Base-by-base conservation (phyloP, 352 stramenopile species). In the Phytophthora melonis region DNA sequence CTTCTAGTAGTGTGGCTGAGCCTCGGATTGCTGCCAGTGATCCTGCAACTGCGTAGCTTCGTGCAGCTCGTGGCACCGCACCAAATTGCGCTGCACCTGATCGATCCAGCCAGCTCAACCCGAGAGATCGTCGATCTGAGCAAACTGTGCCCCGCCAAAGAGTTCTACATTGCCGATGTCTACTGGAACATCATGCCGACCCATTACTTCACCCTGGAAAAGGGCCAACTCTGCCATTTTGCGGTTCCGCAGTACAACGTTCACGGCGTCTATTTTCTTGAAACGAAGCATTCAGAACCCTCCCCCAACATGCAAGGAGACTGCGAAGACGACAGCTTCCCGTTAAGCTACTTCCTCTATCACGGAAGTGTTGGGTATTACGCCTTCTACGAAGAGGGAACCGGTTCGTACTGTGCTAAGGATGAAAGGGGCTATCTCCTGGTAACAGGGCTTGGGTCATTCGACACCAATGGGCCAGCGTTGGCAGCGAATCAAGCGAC, bases 21-120 rank as follows among this genome's bases (percentile, higher is more conserved):
- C 19, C 52, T 63, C 7, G 59, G 72, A 10, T 8, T 73, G 23
- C 58, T 53, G 1, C 63, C 80, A 55, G 62, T 78, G 59, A 21
- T 82, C 50, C 63, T 86, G 41, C 67, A 78, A 49, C 13, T 74
- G n/a, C 56, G 57, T 36, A 74, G 71, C 34, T 78, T 71, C n/a
- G 19, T 70, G 2, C 54, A 70, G 3, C 63, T 78, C 2, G 66
- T 68, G 54, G 61, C 71, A 1, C 71, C 71, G 10, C 66, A 78
- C 66, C 74, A 78, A 21, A 58, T 74, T 19, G 67, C 66, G 14
- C 5, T 34, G 2, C 52, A 63, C 21, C 34, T 77, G 16, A 58
- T 74, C 11, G 19, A 49, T 13, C 52, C 43, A 16, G 5, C 9
- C 18, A 19, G 49, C 32, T 10, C 41, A 47, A 16, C 45, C 4